Conservation (phyloP, 1,139 yeast genomes). For the Pneumocystis sp. region DNA sequence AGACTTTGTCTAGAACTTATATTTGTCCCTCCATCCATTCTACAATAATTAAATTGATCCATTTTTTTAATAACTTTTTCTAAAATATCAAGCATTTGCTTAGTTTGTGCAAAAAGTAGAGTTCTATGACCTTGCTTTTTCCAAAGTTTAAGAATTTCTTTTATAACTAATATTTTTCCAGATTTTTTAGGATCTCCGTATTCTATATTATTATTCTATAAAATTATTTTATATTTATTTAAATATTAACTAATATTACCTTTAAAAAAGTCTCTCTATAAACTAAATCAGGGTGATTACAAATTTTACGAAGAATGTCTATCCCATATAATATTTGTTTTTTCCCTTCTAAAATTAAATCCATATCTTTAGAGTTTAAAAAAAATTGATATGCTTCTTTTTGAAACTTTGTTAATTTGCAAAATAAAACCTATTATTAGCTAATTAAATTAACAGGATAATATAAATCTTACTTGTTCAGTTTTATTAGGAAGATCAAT, state of each 20-base stretch:
- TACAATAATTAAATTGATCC: slow-evolving; percentile 37
- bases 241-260: neutral
- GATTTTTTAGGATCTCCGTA: slow-evolving; percentile 60
- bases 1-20: slow-evolving; percentile 58
- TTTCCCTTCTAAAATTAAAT: slow-evolving; percentile 58
- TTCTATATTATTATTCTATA: slow-evolving; percentile 28
- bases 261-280: slow-evolving; percentile 36
- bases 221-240: neutral
- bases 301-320: slow-evolving; percentile 74
- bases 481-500: slow-evolving; percentile 84
- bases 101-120: slow-evolving; percentile 72
- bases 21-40: slow-evolving; percentile 94
- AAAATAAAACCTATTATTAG: slow-evolving; percentile 49
- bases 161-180: slow-evolving; percentile 84
- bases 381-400: slow-evolving; percentile 59
- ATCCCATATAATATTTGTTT: slow-evolving; percentile 79
- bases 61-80: slow-evolving; percentile 43
- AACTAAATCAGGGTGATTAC: slow-evolving; percentile 89
- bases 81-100: slow-evolving; percentile 83
- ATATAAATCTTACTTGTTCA: slow-evolving; percentile 35
- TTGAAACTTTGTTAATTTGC: slow-evolving; percentile 66
- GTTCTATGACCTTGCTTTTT: slow-evolving; percentile 61
- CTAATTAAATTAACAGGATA: neutral
- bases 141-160: slow-evolving; percentile 66
- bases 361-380: slow-evolving; percentile 59